Evolutionary conservation across 2,329 filamentous ascomycete genomes (phyloP), one percentile per base, ranked within the genome.

Genomic region (Epichloe baconii): DNA sequence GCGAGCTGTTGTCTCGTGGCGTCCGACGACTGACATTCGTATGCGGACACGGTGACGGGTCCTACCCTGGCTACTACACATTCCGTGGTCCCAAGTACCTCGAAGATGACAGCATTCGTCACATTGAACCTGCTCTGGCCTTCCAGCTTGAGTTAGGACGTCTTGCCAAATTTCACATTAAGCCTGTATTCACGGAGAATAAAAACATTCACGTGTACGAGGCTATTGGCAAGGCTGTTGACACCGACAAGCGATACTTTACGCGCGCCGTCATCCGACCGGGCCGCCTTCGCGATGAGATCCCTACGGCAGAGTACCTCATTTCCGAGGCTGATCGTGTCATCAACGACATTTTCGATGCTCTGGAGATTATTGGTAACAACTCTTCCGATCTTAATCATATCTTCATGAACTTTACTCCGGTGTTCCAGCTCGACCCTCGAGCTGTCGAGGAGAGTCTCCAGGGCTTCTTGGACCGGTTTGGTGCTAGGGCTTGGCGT

Each of bases 371-470:
- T 61, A 94, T 96, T 64, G 93, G 93, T 65, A 96, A 95, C 78
- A 97, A 96, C 75, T 94, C 95, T 74, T 95, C 93, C 48, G 93
- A 98, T 76, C 79, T 98, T 65, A 98, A 98, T 77, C 93, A 98
- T 74, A 93, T 98, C 78, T 98, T 98, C 76, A 93, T 98, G 78
- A 97, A 98, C 79, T 98, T 98, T 75, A 93, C 88, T 0, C 88
- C 90, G 10, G 87, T 96, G 53, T 97, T 98, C 82, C 88, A 89
- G 66, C 81, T 98, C 47, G 78, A 88, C 63, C 90, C 93, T 3
- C 74, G 81, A 53, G 88, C 96, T 72, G 88, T 98, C 15, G 89
- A 97, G 72, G 81, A 94, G 69, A 91, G 88, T 34, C 81, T 98
- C 23, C 88, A 86, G 64, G 90, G 90, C 51, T 98, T 98, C 82